phyloP scores from a whole-genome alignment of 768 basidiomycete species.

The Russula dissimulans region DNA sequence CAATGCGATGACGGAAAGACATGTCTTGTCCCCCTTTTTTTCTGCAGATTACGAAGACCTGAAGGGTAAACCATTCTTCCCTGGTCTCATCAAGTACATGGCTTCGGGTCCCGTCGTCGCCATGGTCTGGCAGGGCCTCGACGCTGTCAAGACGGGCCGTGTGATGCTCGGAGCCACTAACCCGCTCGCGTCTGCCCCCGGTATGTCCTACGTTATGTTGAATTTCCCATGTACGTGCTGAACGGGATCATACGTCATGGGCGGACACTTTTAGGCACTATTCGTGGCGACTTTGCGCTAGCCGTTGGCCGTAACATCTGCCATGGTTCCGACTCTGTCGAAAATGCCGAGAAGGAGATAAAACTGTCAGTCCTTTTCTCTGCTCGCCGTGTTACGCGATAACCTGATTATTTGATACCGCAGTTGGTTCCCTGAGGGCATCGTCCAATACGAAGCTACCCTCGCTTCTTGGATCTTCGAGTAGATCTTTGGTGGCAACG shows the following conservation, averaged over 20 bases:
- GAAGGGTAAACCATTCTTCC: slow-evolving; percentile 91
- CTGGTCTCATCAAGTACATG: slow-evolving; percentile 94
- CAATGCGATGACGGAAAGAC: not conserved
- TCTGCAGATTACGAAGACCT: slow-evolving; percentile 91
- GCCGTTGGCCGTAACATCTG: slow-evolving; percentile 93
- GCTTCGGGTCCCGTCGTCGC: slow-evolving; percentile 89
- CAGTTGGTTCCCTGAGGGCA: slow-evolving; percentile 91
- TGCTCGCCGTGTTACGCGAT: not conserved
- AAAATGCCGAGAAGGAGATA: slow-evolving; percentile 92
- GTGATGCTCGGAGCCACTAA: slow-evolving; percentile 95
- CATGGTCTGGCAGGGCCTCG: slow-evolving; percentile 93
- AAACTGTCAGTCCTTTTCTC: slow-evolving; percentile 49
- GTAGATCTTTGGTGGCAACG: slow-evolving; percentile 30
- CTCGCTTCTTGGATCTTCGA: slow-evolving; percentile 74
- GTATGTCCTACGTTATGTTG: slow-evolving; percentile 35
- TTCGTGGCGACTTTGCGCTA: slow-evolving; percentile 92
- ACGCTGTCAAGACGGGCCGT: slow-evolving; percentile 92
- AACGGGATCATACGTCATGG: not conserved
- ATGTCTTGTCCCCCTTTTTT: not conserved
- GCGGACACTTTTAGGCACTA: slow-evolving; percentile 50
- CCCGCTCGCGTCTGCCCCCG: slow-evolving; percentile 82
- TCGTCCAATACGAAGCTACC: slow-evolving; percentile 58
- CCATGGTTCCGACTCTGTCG: slow-evolving; percentile 85
- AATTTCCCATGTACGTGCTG: not conserved
- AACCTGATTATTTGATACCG: slow-evolving; percentile 12